Percentiles rank a stretch among this genome's conserved stretches.
Conservation (phyloP, 352 stramenopile species). For the Phytophthora sansomeana region DNA sequence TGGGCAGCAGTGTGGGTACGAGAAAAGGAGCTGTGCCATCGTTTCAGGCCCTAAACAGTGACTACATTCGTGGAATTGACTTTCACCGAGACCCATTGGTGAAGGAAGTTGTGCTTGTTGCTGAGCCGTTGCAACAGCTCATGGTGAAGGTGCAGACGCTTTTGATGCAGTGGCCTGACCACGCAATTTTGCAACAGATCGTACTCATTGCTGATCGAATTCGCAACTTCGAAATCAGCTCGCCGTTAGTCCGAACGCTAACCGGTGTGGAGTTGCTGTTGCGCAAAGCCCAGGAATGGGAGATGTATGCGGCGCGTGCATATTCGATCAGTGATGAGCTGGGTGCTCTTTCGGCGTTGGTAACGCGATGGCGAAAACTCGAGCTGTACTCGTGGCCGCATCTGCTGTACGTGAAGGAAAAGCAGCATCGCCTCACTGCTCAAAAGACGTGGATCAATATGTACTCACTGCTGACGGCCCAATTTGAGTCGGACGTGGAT, state of each 20-base stretch:
- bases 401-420: constrained; percentile 93
- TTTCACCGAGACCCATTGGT: constrained; percentile 96
- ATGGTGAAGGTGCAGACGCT: constrained; percentile 92
- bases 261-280: constrained; percentile 96
- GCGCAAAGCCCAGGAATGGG: constrained; percentile 98
- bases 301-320: constrained; percentile 94
- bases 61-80: constrained; percentile 87
- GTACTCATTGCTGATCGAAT: constrained; percentile 91
- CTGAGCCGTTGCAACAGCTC: constrained; percentile 88
- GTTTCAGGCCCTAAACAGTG: constrained; percentile 67
- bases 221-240: constrained; percentile 89
- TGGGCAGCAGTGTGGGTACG: constrained; percentile 49
- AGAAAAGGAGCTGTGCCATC: constrained; percentile 48
- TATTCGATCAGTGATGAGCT: constrained; percentile 94
- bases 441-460: constrained; percentile 91
- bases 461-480: constrained; percentile 87
- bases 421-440: constrained; percentile 71
- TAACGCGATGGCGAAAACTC: constrained; percentile 98
- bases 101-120: constrained; percentile 92
- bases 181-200: constrained; percentile 97
- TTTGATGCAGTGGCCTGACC: constrained; percentile 95
- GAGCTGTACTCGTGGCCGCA: constrained; percentile 98
- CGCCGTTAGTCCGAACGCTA: constrained; percentile 91
- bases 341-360: constrained; percentile 91
- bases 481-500: constrained; percentile 66